phyloP scores from a whole-genome alignment of 768 basidiomycete genomes.

The Cyclocybe cylindracea region DNA sequence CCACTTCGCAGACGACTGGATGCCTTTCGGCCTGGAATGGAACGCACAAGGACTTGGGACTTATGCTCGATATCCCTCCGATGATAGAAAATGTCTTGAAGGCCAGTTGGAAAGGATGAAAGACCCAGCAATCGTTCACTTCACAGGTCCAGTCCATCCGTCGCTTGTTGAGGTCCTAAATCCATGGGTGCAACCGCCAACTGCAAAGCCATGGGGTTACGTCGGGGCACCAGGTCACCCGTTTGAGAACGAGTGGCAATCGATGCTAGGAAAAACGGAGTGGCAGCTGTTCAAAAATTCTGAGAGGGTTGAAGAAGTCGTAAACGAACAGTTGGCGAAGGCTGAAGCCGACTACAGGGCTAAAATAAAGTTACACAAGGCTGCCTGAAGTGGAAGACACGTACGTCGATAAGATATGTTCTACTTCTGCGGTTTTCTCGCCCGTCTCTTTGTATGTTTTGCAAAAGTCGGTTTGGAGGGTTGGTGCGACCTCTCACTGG shows the following conservation, averaged over 20 bases:
- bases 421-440: too few relatives aligned
- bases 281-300: constrained; percentile 29
- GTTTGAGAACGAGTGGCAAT: constrained; percentile 49
- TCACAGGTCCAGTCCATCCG: constrained; percentile 58
- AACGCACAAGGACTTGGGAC: constrained; percentile 62
- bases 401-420: too few relatives aligned
- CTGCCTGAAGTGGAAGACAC: too few relatives aligned
- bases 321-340: too few relatives aligned
- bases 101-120: constrained; percentile 35
- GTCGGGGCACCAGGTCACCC: constrained; percentile 54
- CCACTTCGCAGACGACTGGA: constrained; percentile 46
- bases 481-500: too few relatives aligned
- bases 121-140: constrained; percentile 52
- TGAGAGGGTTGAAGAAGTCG: too few relatives aligned
- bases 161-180: constrained; percentile 45
- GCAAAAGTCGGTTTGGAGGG: too few relatives aligned
- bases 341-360: too few relatives aligned
- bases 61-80: constrained; percentile 38
- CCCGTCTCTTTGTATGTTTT: too few relatives aligned
- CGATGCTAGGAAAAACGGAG: constrained; percentile 35
- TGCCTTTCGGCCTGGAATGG: constrained; percentile 42
- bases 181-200: constrained; percentile 52
- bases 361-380: too few relatives aligned
- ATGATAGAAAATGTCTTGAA: constrained; percentile 29
- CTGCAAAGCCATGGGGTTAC: constrained; percentile 61